These are phyloP conservation scores for Globisporangium carolinianum DNA, from an alignment of 352 stramenopile genomes.

Conservation along the genomic window DNA sequence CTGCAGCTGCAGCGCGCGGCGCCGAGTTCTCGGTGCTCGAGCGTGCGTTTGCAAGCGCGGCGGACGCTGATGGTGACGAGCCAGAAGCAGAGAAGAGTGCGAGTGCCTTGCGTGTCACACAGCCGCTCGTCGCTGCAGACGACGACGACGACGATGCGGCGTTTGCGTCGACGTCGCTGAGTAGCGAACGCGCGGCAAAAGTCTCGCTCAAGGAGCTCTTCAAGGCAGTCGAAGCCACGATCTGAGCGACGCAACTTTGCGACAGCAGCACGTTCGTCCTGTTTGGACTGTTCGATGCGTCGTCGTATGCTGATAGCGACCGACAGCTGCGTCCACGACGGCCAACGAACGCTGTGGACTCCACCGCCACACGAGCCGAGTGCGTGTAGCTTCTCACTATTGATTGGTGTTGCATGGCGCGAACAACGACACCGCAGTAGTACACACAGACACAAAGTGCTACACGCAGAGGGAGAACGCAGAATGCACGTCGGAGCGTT, in stretches of 20 bases:
- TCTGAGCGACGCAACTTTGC: conserved; percentile 11
- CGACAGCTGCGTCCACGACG: too few species aligned
- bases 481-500: too few species aligned
- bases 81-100: background rate
- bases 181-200: conserved; percentile 22
- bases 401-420: too few species aligned
- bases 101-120: too few species aligned
- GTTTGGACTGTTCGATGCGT: too few species aligned
- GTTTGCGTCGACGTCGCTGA: conserved; percentile 21
- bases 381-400: too few species aligned
- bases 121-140: background rate
- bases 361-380: too few species aligned
- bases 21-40: background rate
- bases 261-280: background rate
- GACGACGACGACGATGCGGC: background rate
- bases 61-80: background rate
- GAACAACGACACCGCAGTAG: too few species aligned
- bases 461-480: too few species aligned
- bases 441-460: too few species aligned
- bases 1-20: background rate
- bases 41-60: background rate
- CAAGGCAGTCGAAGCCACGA: conserved; percentile 29
- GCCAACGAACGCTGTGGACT: too few species aligned
- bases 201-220: conserved; percentile 34
- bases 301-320: too few species aligned